Evolutionary conservation across 2,329 filamentous ascomycete species (phyloP).

Genomic region (Xylaria multiplex): DNA sequence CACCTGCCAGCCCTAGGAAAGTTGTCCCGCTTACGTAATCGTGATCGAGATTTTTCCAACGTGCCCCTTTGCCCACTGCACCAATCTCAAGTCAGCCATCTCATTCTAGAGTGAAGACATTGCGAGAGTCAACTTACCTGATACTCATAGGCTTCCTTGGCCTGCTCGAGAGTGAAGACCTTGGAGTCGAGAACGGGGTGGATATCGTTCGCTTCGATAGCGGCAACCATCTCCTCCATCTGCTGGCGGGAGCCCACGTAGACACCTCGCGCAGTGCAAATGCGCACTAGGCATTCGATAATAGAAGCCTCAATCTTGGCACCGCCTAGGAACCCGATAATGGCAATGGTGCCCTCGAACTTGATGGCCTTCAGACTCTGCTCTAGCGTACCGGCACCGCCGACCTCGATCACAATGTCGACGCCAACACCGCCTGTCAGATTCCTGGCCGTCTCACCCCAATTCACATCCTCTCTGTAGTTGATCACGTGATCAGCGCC

Average conservation of each 20-base stretch:
- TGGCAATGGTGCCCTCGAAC: slow-evolving; percentile 57
- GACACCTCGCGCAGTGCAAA: slow-evolving; percentile 55
- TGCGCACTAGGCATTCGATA: slow-evolving; percentile 57
- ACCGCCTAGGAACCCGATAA: slow-evolving; percentile 57
- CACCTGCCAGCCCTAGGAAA: slow-evolving; percentile 5
- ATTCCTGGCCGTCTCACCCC: slow-evolving; percentile 57
- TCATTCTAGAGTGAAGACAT: not conserved
- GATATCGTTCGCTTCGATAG: slow-evolving; percentile 56
- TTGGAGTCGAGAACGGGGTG: slow-evolving; percentile 54
- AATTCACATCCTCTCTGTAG: slow-evolving; percentile 58
- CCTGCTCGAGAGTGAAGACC: slow-evolving; percentile 53
- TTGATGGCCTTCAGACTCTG: slow-evolving; percentile 59
- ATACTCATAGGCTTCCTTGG: slow-evolving; percentile 61
- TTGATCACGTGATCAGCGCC: slow-evolving; percentile 63
- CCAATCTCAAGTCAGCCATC: slow-evolving; percentile 17
- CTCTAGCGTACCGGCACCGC: slow-evolving; percentile 55
- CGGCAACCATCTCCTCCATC: slow-evolving; percentile 57
- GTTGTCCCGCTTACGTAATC: slow-evolving; percentile 48
- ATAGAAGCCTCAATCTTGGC: slow-evolving; percentile 60
- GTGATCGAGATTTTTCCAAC: slow-evolving; percentile 66
- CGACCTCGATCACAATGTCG: slow-evolving; percentile 61
- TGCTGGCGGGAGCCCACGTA: slow-evolving; percentile 54
- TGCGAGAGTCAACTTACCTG: slow-evolving; percentile 52
- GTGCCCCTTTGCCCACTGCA: slow-evolving; percentile 61
- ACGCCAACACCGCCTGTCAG: slow-evolving; percentile 57